phyloP scores from a whole-genome alignment of 2,329 filamentous ascomycete species.

The Neopestalotiopsis sp. region DNA sequence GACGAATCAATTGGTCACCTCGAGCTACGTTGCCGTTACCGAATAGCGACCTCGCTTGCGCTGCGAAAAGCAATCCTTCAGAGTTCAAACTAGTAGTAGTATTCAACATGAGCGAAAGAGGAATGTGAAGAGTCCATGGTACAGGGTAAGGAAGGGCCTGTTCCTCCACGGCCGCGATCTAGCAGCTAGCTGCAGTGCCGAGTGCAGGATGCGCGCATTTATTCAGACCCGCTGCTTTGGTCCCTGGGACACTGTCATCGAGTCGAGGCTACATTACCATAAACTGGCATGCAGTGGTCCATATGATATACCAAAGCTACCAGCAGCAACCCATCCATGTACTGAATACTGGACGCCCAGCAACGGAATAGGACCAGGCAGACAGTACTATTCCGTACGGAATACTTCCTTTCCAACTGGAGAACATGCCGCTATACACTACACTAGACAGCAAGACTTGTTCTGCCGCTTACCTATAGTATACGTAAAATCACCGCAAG shows the following conservation, averaged over 20 bases:
- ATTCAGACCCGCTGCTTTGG: constrained; percentile 12
- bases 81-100: background rate
- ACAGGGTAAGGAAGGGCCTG: background rate
- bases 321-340: background rate
- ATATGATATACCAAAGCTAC: background rate
- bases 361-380: background rate
- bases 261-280: background rate
- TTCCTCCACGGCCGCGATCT: background rate
- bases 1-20: too few species aligned
- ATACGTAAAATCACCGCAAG: background rate
- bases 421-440: background rate
- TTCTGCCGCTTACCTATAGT: background rate
- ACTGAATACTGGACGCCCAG: background rate
- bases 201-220: constrained; percentile 14
- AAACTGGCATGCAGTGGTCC: background rate
- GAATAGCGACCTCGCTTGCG: background rate
- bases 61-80: background rate
- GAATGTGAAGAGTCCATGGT: too few species aligned
- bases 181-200: constrained; percentile 5
- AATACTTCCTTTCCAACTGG: background rate
- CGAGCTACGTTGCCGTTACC: background rate
- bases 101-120: background rate
- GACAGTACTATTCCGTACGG: background rate
- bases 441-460: background rate
- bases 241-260: background rate